Base-by-base conservation (phyloP, 2,329 filamentous ascomycete species). In the Myriangium duriaei region DNA sequence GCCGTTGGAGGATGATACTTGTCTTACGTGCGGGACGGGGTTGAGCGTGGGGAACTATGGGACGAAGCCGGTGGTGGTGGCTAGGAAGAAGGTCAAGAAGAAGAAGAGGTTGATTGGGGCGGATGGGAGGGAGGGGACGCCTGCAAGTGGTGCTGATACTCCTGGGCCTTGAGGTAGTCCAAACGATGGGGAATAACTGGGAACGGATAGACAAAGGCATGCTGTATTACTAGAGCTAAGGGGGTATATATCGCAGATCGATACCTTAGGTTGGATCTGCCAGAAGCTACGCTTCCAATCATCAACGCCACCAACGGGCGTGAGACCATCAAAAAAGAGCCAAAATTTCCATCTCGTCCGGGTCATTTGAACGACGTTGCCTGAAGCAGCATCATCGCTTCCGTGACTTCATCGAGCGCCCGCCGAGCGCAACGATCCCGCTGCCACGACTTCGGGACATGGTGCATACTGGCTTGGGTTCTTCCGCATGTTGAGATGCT, bases 401-500 rank as follows among this genome's bases (percentile, higher is more conserved):
- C 21, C 21, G 21, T 26, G 21, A n/a, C n/a, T n/a, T 7, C 26
- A 46, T 44, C 3, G 34, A 32, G 17, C 47, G 37, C 4, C 77
- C 71, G 17, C 66, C 63, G 49, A 67, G 68, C 13, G 70, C 69
- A 32, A 74, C 64, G 18, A 57, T 59, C 1, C 69, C 69, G 40
- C 62, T 62, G 30, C 67, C 66, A 32, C 56, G 66, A 49, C 68
- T 78, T 36, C 91, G 79, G 44, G 86, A 94, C 86, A 98, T 95
- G 41, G 88, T 81, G 48, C 81, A 91, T 21, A 74, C 64, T 1
- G 91, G 84, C 38, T 74, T 73, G 32, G 65, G 67, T 47, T 96
- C 87, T 16, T 75, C 71, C 2, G 79, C 81, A 26, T 80, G 75
- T 83, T 96, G 92, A 3, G 85, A 92, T 1, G 86, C 85, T 37